These are phyloP conservation scores for Phytophthora chlamydospora DNA, from an alignment of 352 stramenopile genomes.

Conservation along the genomic window DNA sequence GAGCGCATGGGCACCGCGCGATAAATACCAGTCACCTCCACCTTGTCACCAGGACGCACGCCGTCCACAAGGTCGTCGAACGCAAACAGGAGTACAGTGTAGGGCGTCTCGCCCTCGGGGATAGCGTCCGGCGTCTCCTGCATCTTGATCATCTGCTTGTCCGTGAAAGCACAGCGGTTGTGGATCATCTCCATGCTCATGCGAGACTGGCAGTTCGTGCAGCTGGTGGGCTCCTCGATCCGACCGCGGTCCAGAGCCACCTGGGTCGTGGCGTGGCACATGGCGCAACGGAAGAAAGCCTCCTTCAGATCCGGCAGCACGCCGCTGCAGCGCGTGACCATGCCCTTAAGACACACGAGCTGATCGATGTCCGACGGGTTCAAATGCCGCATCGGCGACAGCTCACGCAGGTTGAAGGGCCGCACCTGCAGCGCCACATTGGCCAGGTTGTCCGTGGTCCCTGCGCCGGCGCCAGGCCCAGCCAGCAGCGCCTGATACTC, in stretches of 20 bases:
- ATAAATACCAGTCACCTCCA: constrained; percentile 98
- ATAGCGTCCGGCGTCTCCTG: constrained; percentile 98
- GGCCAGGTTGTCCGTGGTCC: constrained; percentile 55
- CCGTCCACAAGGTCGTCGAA: constrained; percentile 99
- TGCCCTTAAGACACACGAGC: constrained; percentile 96
- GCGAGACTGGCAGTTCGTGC: constrained; percentile 87
- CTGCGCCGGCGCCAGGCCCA: constrained; percentile 22
- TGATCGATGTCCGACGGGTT: constrained; percentile 98
- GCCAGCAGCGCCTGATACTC: constrained; percentile 79
- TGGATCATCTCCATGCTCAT: constrained; percentile 97
- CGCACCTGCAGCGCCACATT: constrained; percentile 93
- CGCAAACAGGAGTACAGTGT: constrained; percentile 97
- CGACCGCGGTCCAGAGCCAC: constrained; percentile 95
- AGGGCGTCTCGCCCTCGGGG: constrained; percentile 98
- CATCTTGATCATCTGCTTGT: constrained; percentile 99
- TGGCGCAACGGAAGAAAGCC: constrained; percentile 96
- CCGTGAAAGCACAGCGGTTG: constrained; percentile 97
- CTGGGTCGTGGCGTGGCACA: constrained; percentile 92
- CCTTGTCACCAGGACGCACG: constrained; percentile 96
- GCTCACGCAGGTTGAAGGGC: constrained; percentile 95
- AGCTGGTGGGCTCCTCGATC: constrained; percentile 96
- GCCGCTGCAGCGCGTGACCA: constrained; percentile 96
- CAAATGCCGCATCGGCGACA: constrained; percentile 95
- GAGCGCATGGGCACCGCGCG: constrained; percentile 94
- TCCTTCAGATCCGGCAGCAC: constrained; percentile 99